Conservation (phyloP, 345 rosid genomes). For the Cardamine chenopodiifolia region DNA sequence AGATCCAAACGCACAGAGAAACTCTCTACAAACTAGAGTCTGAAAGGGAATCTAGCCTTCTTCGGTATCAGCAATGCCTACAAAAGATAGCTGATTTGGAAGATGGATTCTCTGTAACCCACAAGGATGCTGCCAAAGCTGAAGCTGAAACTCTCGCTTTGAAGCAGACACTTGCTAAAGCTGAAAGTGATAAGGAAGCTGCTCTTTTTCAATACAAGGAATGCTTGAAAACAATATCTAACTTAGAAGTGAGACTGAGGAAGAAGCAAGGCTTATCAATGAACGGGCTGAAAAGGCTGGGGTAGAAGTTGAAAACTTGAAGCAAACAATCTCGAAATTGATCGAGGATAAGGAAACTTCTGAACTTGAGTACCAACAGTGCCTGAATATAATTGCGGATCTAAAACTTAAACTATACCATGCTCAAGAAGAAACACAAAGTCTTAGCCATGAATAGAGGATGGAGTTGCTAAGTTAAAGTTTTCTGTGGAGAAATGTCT, state of each 20-base stretch:
- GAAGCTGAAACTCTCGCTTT: slow-evolving; percentile 59
- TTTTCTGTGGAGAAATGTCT: slow-evolving; percentile 80
- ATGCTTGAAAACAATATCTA: slow-evolving; percentile 57
- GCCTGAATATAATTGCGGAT: slow-evolving; percentile 60
- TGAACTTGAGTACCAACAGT: slow-evolving; percentile 65
- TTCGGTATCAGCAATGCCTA: slow-evolving; percentile 66
- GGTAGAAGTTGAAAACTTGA: slow-evolving; percentile 63
- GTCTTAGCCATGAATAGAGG: slow-evolving; percentile 65
- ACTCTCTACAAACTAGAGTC: slow-evolving; percentile 56
- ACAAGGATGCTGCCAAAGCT: slow-evolving; percentile 59
- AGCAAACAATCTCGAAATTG: slow-evolving; percentile 57
- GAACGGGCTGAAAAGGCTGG: slow-evolving; percentile 65
- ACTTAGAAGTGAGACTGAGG: slow-evolving; percentile 57
- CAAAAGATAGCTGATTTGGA: slow-evolving; percentile 66
- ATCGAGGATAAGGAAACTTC: slow-evolving; percentile 72
- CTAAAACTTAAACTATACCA: slow-evolving; percentile 64
- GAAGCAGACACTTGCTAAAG: slow-evolving; percentile 53
- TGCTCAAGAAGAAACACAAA: slow-evolving; percentile 65
- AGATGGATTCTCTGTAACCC: slow-evolving; percentile 51
- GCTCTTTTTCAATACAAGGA: slow-evolving; percentile 54
- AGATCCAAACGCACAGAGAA: slow-evolving; percentile 64
- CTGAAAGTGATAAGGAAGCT: slow-evolving; percentile 67
- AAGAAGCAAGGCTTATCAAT: slow-evolving; percentile 46
- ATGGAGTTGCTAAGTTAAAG: slow-evolving; percentile 64
- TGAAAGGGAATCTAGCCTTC: slow-evolving; percentile 67